Evolutionary conservation across 371 early-diverging fungal species (phyloP).

Genomic region (Mucor lusitanicus): DNA sequence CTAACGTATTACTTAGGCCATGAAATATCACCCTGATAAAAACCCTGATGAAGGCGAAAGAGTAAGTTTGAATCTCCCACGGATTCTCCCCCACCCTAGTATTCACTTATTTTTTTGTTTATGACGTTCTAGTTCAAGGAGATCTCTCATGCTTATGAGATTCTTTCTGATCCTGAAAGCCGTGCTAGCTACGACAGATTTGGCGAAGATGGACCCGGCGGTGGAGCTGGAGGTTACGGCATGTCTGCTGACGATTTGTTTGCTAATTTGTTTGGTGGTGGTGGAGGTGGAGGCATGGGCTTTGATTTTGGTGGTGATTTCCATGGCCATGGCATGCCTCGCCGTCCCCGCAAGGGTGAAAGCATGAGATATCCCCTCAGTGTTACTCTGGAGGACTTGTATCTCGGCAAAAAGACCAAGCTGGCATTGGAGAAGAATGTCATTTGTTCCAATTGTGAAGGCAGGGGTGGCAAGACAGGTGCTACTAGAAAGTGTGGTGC

Average conservation of each 20-base stretch:
- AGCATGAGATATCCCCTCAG: conserved; percentile 78
- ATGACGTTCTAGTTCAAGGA: conserved; percentile 80
- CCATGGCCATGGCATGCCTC: conserved; percentile 48
- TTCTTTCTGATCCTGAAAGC: conserved; percentile 87
- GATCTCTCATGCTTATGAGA: conserved; percentile 93
- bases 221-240: conserved; percentile 57
- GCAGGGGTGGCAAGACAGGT: conserved; percentile 80
- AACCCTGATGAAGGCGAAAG: conserved; percentile 54
- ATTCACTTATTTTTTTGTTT: neutral
- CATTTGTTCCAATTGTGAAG: conserved; percentile 68
- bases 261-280: conserved; percentile 81
- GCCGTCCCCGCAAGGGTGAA: conserved; percentile 78
- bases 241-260: conserved; percentile 83
- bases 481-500: conserved; percentile 73
- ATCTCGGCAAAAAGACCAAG: conserved; percentile 85
- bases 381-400: conserved; percentile 86
- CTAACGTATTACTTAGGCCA: conserved; percentile 52
- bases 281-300: conserved; percentile 28
- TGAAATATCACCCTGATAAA: conserved; percentile 97
- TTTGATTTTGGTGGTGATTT: conserved; percentile 51
- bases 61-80: conserved; percentile 19
- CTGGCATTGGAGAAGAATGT: conserved; percentile 82
- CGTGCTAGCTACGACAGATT: conserved; percentile 85
- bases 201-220: conserved; percentile 83
- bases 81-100: neutral